Conservation (phyloP, 2,329 filamentous ascomycete species). For the Botrytis galanthina region DNA sequence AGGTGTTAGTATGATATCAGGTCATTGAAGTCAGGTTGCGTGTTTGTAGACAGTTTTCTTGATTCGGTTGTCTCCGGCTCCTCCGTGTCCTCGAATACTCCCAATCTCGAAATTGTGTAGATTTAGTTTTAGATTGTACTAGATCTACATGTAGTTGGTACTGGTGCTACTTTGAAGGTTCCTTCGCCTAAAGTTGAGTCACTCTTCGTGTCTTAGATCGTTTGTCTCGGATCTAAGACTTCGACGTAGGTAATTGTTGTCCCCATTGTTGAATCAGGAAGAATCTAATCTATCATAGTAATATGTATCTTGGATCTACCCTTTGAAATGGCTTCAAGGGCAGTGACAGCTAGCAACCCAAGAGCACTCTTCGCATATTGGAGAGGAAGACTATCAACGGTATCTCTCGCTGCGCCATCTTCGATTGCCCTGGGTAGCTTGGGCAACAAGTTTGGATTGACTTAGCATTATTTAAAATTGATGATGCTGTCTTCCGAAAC, state of each 20-base stretch:
- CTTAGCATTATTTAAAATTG: slow-evolving; percentile 24
- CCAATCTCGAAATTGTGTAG: background rate
- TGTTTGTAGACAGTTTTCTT: background rate
- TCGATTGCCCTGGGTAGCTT: background rate
- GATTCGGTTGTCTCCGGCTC: background rate
- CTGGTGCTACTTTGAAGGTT: background rate
- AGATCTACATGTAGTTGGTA: slow-evolving; percentile 9
- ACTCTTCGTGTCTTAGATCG: slow-evolving; percentile 11
- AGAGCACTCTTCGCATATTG: background rate
- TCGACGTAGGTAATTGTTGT: background rate
- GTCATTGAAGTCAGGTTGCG: background rate
- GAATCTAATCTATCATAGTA: background rate
- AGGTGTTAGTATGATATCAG: background rate
- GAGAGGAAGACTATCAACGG: background rate
- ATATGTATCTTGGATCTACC: background rate
- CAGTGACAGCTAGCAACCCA: background rate
- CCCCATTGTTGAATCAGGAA: background rate
- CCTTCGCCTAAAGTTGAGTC: slow-evolving; percentile 1
- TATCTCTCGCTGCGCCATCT: background rate
- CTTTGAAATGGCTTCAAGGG: background rate
- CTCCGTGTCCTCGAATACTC: background rate
- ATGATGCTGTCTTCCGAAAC: slow-evolving; percentile 29
- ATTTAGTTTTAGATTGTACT: background rate
- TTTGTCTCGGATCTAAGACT: slow-evolving; percentile 17
- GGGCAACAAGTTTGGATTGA: background rate